Conservation (phyloP, 106 monocot genomes). For the Phalaenopsis aphrodite region DNA sequence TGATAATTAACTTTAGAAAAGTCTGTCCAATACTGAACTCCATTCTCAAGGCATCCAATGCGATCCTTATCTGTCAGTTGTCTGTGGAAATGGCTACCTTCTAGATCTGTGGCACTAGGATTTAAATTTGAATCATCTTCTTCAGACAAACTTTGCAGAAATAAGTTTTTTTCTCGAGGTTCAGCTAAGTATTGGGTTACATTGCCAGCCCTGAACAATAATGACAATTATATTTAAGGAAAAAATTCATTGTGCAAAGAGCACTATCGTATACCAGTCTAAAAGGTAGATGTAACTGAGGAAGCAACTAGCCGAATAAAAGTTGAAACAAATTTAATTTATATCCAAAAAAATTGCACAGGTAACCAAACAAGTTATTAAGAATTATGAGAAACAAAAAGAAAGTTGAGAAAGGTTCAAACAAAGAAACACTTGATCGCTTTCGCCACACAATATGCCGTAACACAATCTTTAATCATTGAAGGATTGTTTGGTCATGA, state of each 20-base stretch:
- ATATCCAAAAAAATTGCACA: background rate
- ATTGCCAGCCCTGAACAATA: constrained; percentile 54
- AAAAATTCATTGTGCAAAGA: background rate
- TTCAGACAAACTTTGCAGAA: constrained; percentile 67
- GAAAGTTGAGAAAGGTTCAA: too few species aligned
- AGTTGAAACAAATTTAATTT: background rate
- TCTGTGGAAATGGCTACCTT: constrained; percentile 2
- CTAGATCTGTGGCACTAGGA: constrained; percentile 10
- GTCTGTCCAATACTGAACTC: constrained; percentile 83
- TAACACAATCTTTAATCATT: too few species aligned
- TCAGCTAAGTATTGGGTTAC: constrained; percentile 42
- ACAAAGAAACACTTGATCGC: too few species aligned
- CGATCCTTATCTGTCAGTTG: constrained; percentile 56
- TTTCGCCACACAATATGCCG: too few species aligned
- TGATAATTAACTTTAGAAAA: constrained; percentile 87
- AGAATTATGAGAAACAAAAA: background rate
- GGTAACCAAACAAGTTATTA: background rate
- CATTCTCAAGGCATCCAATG: constrained; percentile 55
- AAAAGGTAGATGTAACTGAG: background rate
- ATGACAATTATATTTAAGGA: background rate
- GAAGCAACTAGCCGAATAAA: background rate
- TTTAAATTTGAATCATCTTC: constrained; percentile 21
- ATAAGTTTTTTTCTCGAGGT: constrained; percentile 68
- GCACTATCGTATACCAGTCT: background rate
- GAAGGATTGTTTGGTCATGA: too few species aligned